Evolutionary conservation across 1,284 basidiomycete genomes (phyloP).

Genomic region (Papiliotrema nemorosa): DNA sequence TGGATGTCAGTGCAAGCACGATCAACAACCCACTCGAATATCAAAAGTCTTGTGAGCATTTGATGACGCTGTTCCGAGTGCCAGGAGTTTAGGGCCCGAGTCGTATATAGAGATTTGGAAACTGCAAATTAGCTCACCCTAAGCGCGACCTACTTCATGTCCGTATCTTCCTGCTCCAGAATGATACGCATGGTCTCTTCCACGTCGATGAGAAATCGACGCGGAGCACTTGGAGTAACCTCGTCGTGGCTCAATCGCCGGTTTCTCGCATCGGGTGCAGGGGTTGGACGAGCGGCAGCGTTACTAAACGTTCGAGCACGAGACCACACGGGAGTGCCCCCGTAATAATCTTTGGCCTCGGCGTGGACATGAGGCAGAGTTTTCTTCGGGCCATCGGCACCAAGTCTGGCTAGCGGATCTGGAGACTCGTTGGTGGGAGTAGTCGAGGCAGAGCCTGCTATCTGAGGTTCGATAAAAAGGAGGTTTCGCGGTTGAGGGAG

Average conservation of each 20-base stretch:
- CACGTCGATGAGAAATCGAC: constrained; percentile 95
- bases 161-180: constrained; percentile 96
- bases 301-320: constrained; percentile 80
- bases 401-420: constrained; percentile 18
- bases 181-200: constrained; percentile 96
- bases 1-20: constrained; percentile 39
- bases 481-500: constrained; percentile 41
- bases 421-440: constrained; percentile 26
- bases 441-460: constrained; percentile 21
- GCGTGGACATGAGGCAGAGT: constrained; percentile 55
- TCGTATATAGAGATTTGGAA: constrained; percentile 90
- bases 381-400: constrained; percentile 12
- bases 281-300: constrained; percentile 55
- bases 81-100: constrained; percentile 93
- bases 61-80: constrained; percentile 91
- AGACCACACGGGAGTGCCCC: constrained; percentile 66
- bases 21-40: constrained; percentile 66
- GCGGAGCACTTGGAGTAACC: constrained; percentile 49
- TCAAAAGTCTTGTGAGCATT: constrained; percentile 98
- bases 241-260: constrained; percentile 75
- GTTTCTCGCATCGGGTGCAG: constrained; percentile 67
- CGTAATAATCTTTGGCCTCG: constrained; percentile 79
- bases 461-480: constrained; percentile 42
- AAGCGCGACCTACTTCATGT: constrained; percentile 62
- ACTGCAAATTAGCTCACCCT: constrained; percentile 9